Conservation (phyloP, 2,329 filamentous ascomycete species). For the Parafenestella ontariensis region DNA sequence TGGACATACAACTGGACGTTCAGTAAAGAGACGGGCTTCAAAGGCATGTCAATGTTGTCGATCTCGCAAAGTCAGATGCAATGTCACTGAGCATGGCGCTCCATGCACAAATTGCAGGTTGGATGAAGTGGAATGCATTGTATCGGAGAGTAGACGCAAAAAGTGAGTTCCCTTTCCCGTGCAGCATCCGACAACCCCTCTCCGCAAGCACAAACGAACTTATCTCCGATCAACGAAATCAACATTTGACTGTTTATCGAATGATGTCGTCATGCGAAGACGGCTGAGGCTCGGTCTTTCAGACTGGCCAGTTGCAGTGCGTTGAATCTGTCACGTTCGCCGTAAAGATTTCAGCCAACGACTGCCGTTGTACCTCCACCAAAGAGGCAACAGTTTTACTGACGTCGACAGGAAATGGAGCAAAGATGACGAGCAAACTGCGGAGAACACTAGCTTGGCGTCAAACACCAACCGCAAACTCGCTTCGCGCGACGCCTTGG, state of each 20-base stretch:
- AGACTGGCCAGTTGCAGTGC: conserved; percentile 29
- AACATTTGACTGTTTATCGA: conserved; percentile 5
- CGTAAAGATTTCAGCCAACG: conserved; percentile 12
- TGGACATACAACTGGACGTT: conserved; percentile 56
- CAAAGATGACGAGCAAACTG: conserved; percentile 50
- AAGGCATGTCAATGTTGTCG: conserved; percentile 90
- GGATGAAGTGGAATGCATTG: conserved; percentile 76
- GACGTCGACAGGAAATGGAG: conserved; percentile 50
- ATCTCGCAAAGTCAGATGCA: conserved; percentile 89
- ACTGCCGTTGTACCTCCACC: conserved; percentile 3
- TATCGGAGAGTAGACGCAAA: conserved; percentile 78
- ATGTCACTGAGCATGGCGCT: conserved; percentile 84
- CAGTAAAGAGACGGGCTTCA: conserved; percentile 84
- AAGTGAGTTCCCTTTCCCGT: conserved; percentile 68
- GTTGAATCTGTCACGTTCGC: conserved; percentile 24
- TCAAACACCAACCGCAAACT: conserved; percentile 46
- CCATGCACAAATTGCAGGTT: conserved; percentile 88
- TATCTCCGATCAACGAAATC: conserved; percentile 13
- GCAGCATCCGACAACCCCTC: conserved; percentile 32
- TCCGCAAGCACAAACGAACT: conserved; percentile 11
- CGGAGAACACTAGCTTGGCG: conserved; percentile 23
- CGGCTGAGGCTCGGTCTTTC: conserved; percentile 18
- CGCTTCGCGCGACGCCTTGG: conserved; percentile 48
- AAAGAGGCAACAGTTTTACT: no score
- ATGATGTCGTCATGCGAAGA: conserved; percentile 36